These are phyloP conservation scores for Lichtheimia ramosa DNA, from an alignment of 371 early-diverging fungal genomes.

Conservation along the genomic window DNA sequence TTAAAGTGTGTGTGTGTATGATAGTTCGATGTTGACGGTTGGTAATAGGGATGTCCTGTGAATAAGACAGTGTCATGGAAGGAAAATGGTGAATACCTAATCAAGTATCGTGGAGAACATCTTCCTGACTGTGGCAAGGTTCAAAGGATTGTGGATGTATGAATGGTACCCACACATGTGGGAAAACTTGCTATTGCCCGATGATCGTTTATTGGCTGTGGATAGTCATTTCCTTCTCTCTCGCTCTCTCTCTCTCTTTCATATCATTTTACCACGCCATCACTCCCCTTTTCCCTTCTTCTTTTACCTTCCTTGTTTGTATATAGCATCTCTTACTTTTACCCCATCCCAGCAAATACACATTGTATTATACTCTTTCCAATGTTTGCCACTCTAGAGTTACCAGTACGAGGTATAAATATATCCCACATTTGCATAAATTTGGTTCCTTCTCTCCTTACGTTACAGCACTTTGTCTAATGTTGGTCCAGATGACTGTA, in stretches of 20 bases:
- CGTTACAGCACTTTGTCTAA: neutral
- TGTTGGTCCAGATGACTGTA: slow-evolving; percentile 37
- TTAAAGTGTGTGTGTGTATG: too few species aligned
- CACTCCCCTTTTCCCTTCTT: neutral
- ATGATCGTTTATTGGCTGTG: neutral
- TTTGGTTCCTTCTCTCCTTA: neutral
- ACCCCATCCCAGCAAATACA: neutral
- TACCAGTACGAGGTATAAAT: slow-evolving; percentile 40
- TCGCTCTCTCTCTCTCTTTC: neutral
- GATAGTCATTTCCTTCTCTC: neutral
- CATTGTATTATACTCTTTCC: neutral
- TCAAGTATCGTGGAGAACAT: slow-evolving; percentile 68
- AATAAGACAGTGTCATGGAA: slow-evolving; percentile 69
- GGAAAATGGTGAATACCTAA: slow-evolving; percentile 60
- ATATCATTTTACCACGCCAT: neutral
- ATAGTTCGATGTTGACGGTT: slow-evolving; percentile 16
- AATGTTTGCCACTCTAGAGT: slow-evolving; percentile 50
- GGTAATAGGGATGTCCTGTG: slow-evolving; percentile 51
- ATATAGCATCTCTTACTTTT: neutral
- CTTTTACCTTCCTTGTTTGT: neutral
- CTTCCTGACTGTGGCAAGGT: slow-evolving; percentile 57
- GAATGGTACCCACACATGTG: slow-evolving; percentile 12
- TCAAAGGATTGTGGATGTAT: slow-evolving; percentile 52
- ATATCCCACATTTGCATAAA: neutral
- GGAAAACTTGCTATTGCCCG: too few species aligned